Base-by-base conservation (phyloP, 1,139 yeast species). In the Candida sp. region DNA sequence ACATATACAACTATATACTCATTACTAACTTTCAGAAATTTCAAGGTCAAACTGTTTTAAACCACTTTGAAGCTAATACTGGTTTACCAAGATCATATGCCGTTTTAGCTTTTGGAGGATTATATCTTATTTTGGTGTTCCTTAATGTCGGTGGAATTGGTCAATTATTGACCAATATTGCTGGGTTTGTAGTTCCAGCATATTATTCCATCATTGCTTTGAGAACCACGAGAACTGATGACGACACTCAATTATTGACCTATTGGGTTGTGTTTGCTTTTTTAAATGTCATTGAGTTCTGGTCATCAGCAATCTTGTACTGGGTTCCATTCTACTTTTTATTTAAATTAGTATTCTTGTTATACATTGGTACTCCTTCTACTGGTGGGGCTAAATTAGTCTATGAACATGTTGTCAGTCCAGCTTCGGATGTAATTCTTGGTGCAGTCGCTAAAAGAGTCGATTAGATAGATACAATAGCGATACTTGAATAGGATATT, bases 221-320 rank as follows among this genome's bases (percentile, higher is more conserved):
- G 54, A 88, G 84, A 66, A 84, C 97, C 32, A 54, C 79, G 8
- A 63, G 77, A 29, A 71, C 82, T 38, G 68, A 72, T 34, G 97
- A 90, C 62, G 97, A 90, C 65, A 86, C 95, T 49, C 86, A 88
- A 58, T 80, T 87, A 64, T 79, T 93, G 61, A 86, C 97, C 33
- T 91, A 93, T 68, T 93, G 99, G 99, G 97, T 93, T 47, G 96
- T 93, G 27, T 93, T 88, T 63, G 96, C 97, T 29, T 83, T 82
- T 58, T 81, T 93, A 72, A 87, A 84, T 63, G 93, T 93, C 41
- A 61, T 89, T 57, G 99, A 93, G 72, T 93, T 89, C 77, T 93
- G 98, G 98, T 84, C 97, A 49, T 81, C 83, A 61, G 85, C 97
- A 35, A 85, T 95, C 55, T 77, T 91, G 51, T 88, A 87, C 77